Conservation (phyloP, 768 basidiomycete species). For the Podaxis sp. region DNA sequence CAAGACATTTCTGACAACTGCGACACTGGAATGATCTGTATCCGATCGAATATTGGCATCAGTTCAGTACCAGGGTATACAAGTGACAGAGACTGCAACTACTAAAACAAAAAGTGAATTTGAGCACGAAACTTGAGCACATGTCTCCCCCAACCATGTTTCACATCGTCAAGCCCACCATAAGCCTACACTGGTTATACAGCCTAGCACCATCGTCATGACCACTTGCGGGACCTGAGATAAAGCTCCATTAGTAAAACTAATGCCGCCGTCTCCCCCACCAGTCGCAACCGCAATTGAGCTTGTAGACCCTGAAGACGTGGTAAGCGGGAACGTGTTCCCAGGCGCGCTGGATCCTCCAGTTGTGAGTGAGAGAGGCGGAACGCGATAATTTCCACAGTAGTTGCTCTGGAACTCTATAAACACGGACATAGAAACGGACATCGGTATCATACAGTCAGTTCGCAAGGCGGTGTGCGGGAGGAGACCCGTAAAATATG, state of each 20-base stretch:
- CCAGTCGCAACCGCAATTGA: neutral
- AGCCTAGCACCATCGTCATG: too few species aligned
- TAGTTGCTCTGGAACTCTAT: conserved; percentile 4
- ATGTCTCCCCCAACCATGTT: neutral
- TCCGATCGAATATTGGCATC: neutral
- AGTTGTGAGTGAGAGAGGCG: neutral
- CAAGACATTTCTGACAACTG: neutral
- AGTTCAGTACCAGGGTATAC: neutral
- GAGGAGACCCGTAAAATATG: neutral
- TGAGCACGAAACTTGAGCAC: neutral
- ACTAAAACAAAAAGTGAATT: neutral
- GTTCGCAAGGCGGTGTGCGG: neutral
- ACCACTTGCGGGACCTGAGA: neutral
- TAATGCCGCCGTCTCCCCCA: neutral
- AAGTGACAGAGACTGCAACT: neutral
- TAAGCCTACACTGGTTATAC: neutral
- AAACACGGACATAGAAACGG: neutral
- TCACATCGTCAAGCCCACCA: neutral
- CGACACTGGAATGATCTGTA: neutral
- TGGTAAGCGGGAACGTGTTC: neutral
- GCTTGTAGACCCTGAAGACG: neutral
- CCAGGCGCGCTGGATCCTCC: neutral
- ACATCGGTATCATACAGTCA: neutral
- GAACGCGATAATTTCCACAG: neutral
- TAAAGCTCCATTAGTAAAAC: neutral